phyloP scores from a whole-genome alignment of 495 filamentous ascomycete genomes.

The Aspergillus biplanus region DNA sequence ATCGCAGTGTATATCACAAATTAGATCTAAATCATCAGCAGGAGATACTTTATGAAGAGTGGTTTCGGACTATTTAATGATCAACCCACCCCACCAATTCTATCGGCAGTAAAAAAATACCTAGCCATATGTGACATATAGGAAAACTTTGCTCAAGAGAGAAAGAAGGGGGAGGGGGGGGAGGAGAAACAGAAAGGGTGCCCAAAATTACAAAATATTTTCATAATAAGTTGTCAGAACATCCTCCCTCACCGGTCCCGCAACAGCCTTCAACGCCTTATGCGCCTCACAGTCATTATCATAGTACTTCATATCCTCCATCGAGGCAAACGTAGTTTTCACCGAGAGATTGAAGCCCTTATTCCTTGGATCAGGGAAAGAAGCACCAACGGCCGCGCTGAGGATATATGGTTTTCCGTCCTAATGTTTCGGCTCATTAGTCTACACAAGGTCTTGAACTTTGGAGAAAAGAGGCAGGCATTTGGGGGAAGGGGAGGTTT shows the following conservation, averaged over 20 bases:
- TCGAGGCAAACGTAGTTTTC: slow-evolving; percentile 59
- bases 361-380: slow-evolving; percentile 56
- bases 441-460: background rate
- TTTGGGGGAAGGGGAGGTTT: background rate
- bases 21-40: slow-evolving; percentile 12
- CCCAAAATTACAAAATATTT: slow-evolving; percentile 36
- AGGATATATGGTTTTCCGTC: slow-evolving; percentile 71
- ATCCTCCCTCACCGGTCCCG: slow-evolving; percentile 40
- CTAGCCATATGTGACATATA: background rate
- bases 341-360: slow-evolving; percentile 67
- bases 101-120: background rate
- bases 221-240: slow-evolving; percentile 56
- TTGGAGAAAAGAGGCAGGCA: background rate
- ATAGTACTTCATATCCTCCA: slow-evolving; percentile 74
- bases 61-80: too few relatives aligned
- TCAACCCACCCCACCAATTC: background rate
- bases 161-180: too few relatives aligned
- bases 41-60: background rate
- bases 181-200: background rate
- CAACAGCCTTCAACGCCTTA: slow-evolving; percentile 57
- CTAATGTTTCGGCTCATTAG: slow-evolving; percentile 33
- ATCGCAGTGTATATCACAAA: slow-evolving; percentile 40
- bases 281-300: slow-evolving; percentile 68
- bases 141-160: background rate
- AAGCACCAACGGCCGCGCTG: slow-evolving; percentile 43